Evolutionary conservation across 2,329 filamentous ascomycete genomes (phyloP), one percentile per base, ranked within the genome.

Genomic region (Diaporthe batatas): DNA sequence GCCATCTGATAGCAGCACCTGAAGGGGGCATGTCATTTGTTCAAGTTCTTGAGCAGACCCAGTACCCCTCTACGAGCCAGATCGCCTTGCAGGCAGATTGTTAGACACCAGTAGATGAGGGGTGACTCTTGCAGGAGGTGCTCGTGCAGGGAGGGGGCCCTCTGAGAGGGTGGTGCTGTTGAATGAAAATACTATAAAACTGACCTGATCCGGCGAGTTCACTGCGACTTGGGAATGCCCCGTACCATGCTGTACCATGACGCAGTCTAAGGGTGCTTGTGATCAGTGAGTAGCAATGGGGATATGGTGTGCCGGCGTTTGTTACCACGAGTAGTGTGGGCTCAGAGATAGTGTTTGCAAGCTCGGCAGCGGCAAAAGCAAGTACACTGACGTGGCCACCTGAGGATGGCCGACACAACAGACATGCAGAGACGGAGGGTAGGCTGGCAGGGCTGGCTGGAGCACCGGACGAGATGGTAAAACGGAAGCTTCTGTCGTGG

Each of bases 401-500:
- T 34, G 54, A 59, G 34, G 39, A 69, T 44, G 57, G 42, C 42
- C 64, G 32, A 39, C 36, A 53, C 32, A 59, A 58, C 62, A 62
- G 39, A 57, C 44, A 53, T 49, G 59, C 62, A 58, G 25, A 69
- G 54, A 34, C 32, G 58, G 58, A 25, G n/a, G n/a, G 65, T 16
- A 29, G 23, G 36, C n/a, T 32, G 39, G 54, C 64, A 64, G 69
- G 12, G 39, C n/a, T 34, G 49, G 55, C 65, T 68, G 69, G 36
- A 47, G 23, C 34, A 47, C 44, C 64, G 53, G 54, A 68, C 29
- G 53, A 44, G 54, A 72, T 55, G 42, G 67, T 68, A 64, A 55
- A 53, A 67, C 44, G 59, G 59, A 70, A 73, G 70, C 55, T 68
- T 62, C 54, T 73, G 73, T 71, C 67, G 73, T 74, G 71, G 58